Conservation (phyloP, 352 stramenopile species). For the Phytophthora uliginosa region DNA sequence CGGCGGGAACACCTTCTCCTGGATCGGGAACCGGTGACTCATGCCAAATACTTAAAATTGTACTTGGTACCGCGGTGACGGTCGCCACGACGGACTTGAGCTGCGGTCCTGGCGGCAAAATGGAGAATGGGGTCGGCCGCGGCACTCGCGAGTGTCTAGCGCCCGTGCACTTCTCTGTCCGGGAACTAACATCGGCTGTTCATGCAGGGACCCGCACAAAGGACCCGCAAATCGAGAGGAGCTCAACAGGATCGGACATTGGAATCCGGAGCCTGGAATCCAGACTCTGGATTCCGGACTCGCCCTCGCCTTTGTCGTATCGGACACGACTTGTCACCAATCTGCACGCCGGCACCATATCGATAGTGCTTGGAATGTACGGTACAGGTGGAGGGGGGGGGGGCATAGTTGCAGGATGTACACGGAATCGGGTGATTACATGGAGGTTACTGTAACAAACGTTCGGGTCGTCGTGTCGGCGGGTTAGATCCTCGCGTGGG, state of each 20-base stretch:
- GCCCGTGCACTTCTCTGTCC: slow-evolving; percentile 38
- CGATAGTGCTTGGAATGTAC: background rate
- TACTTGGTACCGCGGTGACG: background rate
- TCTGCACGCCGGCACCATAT: background rate
- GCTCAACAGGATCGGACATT: slow-evolving; percentile 31
- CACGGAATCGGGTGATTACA: slow-evolving; percentile 5
- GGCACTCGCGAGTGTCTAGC: slow-evolving; percentile 8
- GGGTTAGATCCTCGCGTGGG: slow-evolving; percentile 15
- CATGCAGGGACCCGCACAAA: background rate
- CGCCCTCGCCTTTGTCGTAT: background rate
- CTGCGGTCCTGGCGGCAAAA: slow-evolving; percentile 29
- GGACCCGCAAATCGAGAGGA: slow-evolving; percentile 26
- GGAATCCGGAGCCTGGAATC: background rate
- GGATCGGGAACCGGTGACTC: slow-evolving; percentile 47
- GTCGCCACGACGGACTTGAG: background rate
- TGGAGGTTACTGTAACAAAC: background rate
- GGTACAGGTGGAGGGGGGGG: background rate
- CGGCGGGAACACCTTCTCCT: slow-evolving; percentile 48
- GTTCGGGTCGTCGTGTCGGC: slow-evolving; percentile 25
- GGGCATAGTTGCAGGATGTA: background rate
- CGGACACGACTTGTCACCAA: background rate
- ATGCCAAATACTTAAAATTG: slow-evolving; percentile 11
- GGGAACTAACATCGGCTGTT: slow-evolving; percentile 32
- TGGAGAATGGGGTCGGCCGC: slow-evolving; percentile 31
- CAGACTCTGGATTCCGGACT: background rate